These are phyloP conservation scores for Akanthomyces lecanii DNA, from an alignment of 2,329 filamentous ascomycete genomes.

Conservation along the genomic window DNA sequence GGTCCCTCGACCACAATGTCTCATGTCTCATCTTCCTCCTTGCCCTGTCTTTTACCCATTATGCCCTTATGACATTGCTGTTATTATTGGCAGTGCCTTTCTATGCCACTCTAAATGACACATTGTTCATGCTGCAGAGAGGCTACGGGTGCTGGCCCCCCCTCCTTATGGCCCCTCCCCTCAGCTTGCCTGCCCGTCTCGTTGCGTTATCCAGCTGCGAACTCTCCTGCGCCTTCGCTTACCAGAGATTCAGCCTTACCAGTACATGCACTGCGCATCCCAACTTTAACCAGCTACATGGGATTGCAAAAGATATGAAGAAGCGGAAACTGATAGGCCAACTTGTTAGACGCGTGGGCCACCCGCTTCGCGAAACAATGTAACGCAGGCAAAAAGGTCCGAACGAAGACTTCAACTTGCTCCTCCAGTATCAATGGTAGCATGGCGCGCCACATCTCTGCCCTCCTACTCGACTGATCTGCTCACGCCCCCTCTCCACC, in stretches of 20 bases:
- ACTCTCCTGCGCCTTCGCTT: background rate
- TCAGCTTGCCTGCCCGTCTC: background rate
- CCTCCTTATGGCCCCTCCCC: background rate
- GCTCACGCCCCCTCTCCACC: constrained; percentile 1
- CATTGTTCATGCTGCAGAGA: background rate
- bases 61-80: background rate
- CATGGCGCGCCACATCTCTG: constrained; percentile 8
- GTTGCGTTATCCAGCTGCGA: background rate
- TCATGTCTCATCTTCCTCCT: constrained; percentile 5
- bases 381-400: background rate
- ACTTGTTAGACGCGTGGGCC: background rate
- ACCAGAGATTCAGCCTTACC: background rate
- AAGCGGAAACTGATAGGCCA: background rate
- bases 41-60: background rate
- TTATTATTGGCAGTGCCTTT: background rate
- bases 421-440: background rate
- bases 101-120: background rate
- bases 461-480: constrained; percentile 2
- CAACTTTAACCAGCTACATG: background rate
- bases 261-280: background rate
- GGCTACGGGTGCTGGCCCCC: background rate
- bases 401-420: background rate
- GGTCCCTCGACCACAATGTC: constrained; percentile 4
- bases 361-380: background rate
- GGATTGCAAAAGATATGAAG: background rate